A percentile compares a stretch with the other conserved stretches of the same genome.
These are phyloP conservation scores for Neopestalotiopsis rosae DNA, from an alignment of 2,329 filamentous ascomycete species.

Conservation along the genomic window DNA sequence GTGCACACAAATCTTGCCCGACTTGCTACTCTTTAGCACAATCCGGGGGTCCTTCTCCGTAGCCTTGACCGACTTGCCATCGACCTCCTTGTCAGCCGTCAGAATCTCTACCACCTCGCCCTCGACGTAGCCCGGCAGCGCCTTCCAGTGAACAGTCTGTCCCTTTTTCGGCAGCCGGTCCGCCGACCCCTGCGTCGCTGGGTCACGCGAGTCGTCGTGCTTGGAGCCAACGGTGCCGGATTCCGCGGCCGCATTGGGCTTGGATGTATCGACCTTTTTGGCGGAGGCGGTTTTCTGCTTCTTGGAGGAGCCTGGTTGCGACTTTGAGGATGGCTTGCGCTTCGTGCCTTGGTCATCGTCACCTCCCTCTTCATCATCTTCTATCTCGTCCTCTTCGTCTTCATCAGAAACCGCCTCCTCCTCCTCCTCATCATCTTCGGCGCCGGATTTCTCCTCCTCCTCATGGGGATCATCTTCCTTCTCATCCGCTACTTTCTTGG, in stretches of 20 bases:
- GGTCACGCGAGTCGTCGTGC: slow-evolving; percentile 22
- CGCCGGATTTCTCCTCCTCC: background rate
- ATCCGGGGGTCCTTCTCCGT: slow-evolving; percentile 22
- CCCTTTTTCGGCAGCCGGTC: slow-evolving; percentile 21
- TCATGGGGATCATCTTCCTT: slow-evolving; percentile 21
- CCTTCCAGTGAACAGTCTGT: slow-evolving; percentile 23
- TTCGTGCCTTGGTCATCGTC: slow-evolving; percentile 2
- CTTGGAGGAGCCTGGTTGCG: slow-evolving; percentile 6
- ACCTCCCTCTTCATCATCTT: slow-evolving; percentile 17
- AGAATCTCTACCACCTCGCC: slow-evolving; percentile 25
- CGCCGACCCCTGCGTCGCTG: slow-evolving; percentile 16
- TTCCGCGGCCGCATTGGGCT: slow-evolving; percentile 8
- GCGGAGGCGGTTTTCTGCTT: background rate
- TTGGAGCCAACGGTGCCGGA: slow-evolving; percentile 24
- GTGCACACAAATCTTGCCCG: slow-evolving; percentile 23
- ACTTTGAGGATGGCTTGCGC: background rate
- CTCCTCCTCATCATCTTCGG: no score
- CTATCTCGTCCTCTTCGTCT: background rate
- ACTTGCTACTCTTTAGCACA: slow-evolving; percentile 21
- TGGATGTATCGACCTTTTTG: slow-evolving; percentile 13
- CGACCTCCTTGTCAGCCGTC: slow-evolving; percentile 16
- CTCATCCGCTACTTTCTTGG: background rate
- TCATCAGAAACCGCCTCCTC: slow-evolving; percentile 9
- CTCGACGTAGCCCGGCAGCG: slow-evolving; percentile 22
- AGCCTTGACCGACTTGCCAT: slow-evolving; percentile 24